Evolutionary conservation across 2,329 filamentous ascomycete genomes (phyloP), one percentile per base, ranked within the genome.

Genomic region (Keithomyces neogunnii): DNA sequence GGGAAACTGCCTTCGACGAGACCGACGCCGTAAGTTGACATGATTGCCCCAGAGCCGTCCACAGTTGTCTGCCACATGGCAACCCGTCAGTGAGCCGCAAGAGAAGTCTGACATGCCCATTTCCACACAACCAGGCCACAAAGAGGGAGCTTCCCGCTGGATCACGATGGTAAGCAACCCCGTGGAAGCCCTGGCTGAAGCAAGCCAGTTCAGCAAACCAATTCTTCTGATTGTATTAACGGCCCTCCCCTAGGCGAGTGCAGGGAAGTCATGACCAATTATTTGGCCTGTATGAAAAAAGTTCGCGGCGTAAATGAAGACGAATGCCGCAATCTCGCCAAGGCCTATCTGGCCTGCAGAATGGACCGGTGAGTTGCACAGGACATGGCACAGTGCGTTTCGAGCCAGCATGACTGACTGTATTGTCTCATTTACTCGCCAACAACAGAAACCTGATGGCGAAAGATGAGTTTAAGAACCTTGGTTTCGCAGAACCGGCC

Each of bases 61-160:
- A 19, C n/a, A 13, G 33, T 9, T 32, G 19, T 19, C 19, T 19
- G 19, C 19, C 19, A 19, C 19, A 19, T 19, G 19, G 19, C 8
- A 33, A 28, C 31, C 4, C 32, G 29, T 26, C 40, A 51, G 48
- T 45, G 45, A 51, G 42, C 43, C 5, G 4, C 30, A 47, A 47
- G 19, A 29, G 26, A n/a, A 49, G 46, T 45, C 48, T 53, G 53
- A 51, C 49, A 13, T 44, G 9, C 39, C 42, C 31, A 36, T 11
- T 39, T n/a, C 7, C 3, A n/a, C 13, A 39, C 9, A 32, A 44
- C 36, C 59, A 93, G 89, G 52, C 92, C 92, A 4, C 88, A 96
- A 67, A 84, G 91, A 61, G 92, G 92, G 51, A 95, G 89, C 62
- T 97, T 97, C 64, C 92, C 92, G n/a, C 82, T 97, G 51, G 92